Evolutionary conservation across 768 basidiomycete species (phyloP).

Genomic region (Mycena chlorophos): DNA sequence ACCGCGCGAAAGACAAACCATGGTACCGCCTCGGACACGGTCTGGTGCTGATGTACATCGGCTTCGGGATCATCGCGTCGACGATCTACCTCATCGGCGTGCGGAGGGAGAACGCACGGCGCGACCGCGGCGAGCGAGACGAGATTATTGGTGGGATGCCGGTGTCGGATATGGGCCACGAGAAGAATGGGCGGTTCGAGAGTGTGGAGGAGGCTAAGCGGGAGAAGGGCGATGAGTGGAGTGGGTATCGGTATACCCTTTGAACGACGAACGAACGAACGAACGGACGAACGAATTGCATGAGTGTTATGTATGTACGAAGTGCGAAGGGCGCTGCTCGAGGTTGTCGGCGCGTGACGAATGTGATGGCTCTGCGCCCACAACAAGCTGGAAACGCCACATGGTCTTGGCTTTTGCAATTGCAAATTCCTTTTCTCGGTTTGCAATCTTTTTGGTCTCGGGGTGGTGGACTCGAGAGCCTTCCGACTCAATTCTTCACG

Average conservation of each 20-base stretch:
- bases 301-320: too few relatives aligned
- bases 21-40: constrained; percentile 60
- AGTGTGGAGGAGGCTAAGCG: constrained; percentile 64
- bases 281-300: too few relatives aligned
- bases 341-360: too few relatives aligned
- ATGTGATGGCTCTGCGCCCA: too few relatives aligned
- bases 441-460: too few relatives aligned
- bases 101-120: constrained; percentile 60
- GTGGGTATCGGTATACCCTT: constrained; percentile 69
- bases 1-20: constrained; percentile 63
- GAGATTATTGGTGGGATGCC: constrained; percentile 60
- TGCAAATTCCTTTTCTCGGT: too few relatives aligned
- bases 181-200: constrained; percentile 57
- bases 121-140: constrained; percentile 68
- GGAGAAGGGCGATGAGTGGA: constrained; percentile 75
- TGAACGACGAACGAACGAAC: too few relatives aligned
- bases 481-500: too few relatives aligned
- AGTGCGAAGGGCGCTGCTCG: too few relatives aligned
- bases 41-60: constrained; percentile 73
- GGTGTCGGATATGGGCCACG: constrained; percentile 33
- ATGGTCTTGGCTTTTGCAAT: too few relatives aligned
- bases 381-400: too few relatives aligned
- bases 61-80: constrained; percentile 56
- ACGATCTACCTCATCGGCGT: constrained; percentile 42
- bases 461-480: too few relatives aligned